phyloP scores from a whole-genome alignment of 164 flowering plant genomes.

The Magnolia changhungtana region DNA sequence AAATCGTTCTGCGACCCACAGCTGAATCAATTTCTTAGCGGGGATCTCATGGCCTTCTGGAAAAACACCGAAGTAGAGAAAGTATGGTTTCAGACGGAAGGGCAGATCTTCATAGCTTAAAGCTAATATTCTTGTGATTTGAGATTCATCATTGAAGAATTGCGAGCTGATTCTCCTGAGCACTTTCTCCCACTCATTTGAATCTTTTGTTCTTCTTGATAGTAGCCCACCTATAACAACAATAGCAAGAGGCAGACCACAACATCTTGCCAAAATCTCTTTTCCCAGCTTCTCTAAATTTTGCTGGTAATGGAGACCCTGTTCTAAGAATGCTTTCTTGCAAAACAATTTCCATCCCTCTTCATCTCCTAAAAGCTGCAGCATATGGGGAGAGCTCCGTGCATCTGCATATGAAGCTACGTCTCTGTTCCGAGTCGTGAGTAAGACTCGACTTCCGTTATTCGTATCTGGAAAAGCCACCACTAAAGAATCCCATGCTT shows the following conservation, averaged over 20 bases:
- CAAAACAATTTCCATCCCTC: not conserved
- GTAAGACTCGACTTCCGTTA: not conserved
- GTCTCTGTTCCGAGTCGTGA: not conserved
- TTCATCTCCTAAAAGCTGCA: not conserved
- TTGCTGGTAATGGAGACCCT: too few species aligned
- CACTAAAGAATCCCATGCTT: not conserved
- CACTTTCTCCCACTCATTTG: constrained; percentile 37
- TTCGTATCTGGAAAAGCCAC: not conserved
- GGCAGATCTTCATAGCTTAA: not conserved
- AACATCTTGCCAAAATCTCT: constrained; percentile 20
- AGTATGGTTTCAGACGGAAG: not conserved
- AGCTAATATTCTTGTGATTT: not conserved
- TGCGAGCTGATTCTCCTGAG: constrained; percentile 27
- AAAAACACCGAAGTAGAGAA: not conserved
- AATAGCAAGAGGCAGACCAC: constrained; percentile 45
- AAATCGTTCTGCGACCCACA: not conserved
- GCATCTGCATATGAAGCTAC: not conserved
- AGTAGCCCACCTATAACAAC: constrained; percentile 47
- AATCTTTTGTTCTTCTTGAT: constrained; percentile 23
- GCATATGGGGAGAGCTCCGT: not conserved
- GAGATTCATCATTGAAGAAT: constrained; percentile 8
- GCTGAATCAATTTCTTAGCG: not conserved
- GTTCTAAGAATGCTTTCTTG: not conserved
- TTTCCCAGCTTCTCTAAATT: not conserved
- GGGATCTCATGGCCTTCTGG: not conserved